Evolutionary conservation across 2,329 filamentous ascomycete species (phyloP).

Genomic region (Diplodia corticola): DNA sequence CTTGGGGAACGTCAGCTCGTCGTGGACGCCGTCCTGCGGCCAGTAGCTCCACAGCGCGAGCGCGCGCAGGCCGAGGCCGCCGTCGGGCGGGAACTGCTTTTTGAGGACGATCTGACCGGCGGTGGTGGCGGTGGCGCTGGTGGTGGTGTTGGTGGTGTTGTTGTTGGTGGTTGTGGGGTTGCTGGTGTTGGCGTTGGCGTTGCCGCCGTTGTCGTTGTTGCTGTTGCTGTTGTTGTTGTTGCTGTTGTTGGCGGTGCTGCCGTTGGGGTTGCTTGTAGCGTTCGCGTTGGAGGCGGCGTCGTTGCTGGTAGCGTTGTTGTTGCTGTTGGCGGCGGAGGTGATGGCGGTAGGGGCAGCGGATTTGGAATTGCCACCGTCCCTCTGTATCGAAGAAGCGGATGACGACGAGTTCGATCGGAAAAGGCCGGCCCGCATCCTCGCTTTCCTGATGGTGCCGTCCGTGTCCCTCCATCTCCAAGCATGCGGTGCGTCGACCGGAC

Average conservation of each 20-base stretch:
- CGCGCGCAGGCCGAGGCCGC: conserved; percentile 66
- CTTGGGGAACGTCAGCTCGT: conserved; percentile 82
- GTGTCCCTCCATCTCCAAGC: conserved; percentile 39
- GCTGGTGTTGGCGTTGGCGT: background rate
- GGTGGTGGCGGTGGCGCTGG: background rate
- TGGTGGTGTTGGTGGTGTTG: background rate
- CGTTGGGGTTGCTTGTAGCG: background rate
- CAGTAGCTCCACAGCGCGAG: conserved; percentile 77
- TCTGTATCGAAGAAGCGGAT: background rate
- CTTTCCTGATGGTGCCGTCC: conserved; percentile 34
- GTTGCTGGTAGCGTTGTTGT: background rate
- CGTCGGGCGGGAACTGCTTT: conserved; percentile 67
- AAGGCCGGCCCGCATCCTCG: conserved; percentile 22
- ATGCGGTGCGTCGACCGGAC: background rate
- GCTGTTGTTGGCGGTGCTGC: background rate
- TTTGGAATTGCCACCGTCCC: background rate
- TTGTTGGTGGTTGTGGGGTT: background rate
- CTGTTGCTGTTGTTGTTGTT: background rate
- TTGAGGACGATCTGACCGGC: conserved; percentile 1
- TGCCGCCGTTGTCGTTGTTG: background rate
- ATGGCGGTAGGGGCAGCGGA: background rate
- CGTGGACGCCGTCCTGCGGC: conserved; percentile 61
- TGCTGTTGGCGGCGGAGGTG: background rate
- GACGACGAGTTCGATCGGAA: background rate
- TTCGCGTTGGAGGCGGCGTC: background rate